Base-by-base conservation (phyloP, 768 basidiomycete genomes). In the Plicaturopsis crispa region DNA sequence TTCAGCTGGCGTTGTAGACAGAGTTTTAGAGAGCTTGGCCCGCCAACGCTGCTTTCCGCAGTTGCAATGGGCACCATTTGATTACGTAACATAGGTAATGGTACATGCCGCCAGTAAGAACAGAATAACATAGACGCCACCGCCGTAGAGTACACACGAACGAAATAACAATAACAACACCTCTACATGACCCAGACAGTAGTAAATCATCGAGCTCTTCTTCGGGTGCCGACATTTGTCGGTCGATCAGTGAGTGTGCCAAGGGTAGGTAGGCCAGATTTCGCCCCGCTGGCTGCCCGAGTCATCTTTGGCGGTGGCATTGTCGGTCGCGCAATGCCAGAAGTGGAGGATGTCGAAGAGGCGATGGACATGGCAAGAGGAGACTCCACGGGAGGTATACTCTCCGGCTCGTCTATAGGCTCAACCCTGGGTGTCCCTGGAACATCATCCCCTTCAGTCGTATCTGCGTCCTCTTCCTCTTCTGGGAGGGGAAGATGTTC, bases 321-420 rank as follows among this genome's bases (percentile, higher is more conserved):
- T n/a, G 19, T 28, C 10, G 14, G 10, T 22, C 43, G 43, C 38
- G 52, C 39, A 16, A 46, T 39, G 24, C 47, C 43, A 18, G 51
- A 48, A 11, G 60, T 56, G 18, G 70, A 72, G 3, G 66, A 67
- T 1, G 56, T 50, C 7, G 67, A 67, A 3, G 63, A 62, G 4
- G 57, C 61, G 4, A 66, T 35, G 3, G 65, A 69, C 39, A 61
- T 46, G 12, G 49, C 33, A 44, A 51, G 23, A 24, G 53, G 48
- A 31, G 52, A 52, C 16, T 41, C 46, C 32, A 33, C 40, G 6
- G 38, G 30, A 37, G 36, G 31, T 42, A 33, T 42, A 40, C 28
- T 32, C 20, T 41, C 41, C 11, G 44, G 40, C 4, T 53, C 53
- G 32, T 47, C 43, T 23, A 40, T 34, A 7, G 45, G 21, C 16